Base-by-base conservation (phyloP, 2,329 filamentous ascomycete species). In the Aspergillus texensis region DNA sequence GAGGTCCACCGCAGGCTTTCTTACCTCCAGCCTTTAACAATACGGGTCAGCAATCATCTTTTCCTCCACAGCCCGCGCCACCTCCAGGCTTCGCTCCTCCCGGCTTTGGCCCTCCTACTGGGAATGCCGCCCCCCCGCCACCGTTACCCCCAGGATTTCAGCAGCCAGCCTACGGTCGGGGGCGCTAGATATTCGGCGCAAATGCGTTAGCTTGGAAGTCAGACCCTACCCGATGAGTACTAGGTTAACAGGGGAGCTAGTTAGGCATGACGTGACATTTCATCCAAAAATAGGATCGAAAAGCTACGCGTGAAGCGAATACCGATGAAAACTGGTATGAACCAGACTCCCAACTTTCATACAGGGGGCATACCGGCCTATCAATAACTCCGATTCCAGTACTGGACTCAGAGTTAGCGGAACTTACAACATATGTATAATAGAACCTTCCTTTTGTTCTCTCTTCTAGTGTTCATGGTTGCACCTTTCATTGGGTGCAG, bases 51-150 rank as follows among this genome's bases (percentile, higher is more conserved):
- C 73, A 73, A 57, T 50, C 72, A 14, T 57, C 69, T 4, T 78
- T 72, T 50, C 72, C 75, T 16, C 72, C 76, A 39, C 77, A 76
- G 63, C 78, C 78, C 62, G 81, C 79, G 32, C 77, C 81, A 12
- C 83, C 84, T 34, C 81, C 82, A 24, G 84, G 83, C 1, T 86
- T 86, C 71, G 80, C 72, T 36, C 81, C 83, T 26, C 80, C 83
- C 56, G 83, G 83, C 1, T 85, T 84, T 71, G 79, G 76, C 6
- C 71, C 76, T 21, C 71, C 74, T 32, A 63, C 68, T 48, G 73
- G 72, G 16, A 67, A 70, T 43, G 61, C 72, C 24, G 73, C 68
- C 9, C 69, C 71, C 6, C 75, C 75, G 2, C 76, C 75, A 28
- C 74, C 76, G 45, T 65, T 80, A 56, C 79, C 79, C 26, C 79